Base-by-base conservation (phyloP, 2,329 filamentous ascomycete species). In the Chaetomium sp. region DNA sequence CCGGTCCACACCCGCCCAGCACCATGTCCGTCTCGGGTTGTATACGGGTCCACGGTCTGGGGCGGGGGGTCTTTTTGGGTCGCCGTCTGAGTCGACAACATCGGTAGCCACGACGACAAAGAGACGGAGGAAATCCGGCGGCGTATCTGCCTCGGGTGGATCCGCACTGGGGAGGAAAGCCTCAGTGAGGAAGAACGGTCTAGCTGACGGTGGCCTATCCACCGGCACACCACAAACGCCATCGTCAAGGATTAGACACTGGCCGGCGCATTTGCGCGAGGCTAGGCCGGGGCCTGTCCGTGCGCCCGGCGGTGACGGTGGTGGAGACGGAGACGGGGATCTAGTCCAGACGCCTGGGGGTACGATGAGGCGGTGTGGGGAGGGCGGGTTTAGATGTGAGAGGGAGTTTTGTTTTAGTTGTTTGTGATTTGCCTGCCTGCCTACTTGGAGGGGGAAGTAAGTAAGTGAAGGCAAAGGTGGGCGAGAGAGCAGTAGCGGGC, bases 381-480 rank as follows among this genome's bases (percentile, higher is more conserved):
- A 78, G 59, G 74, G 76, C 60, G 81, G 78, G 10, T 84, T 79
- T 64, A 70, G 69, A 12, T 85, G 82, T 58, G 76, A 75, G 3
- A 72, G 78, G 53, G 76, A 80, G 58, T 85, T 84, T 68, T 85
- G 82, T 67, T 83, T 86, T 61, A 74, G 72, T 8, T 85, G 82
- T 62, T 69, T 80, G 56, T 72, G 48, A 60, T 9, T 7, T 5
- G 14, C 10, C 11, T 19, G 14, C 19, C 35, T 19, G 19, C 11
- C 14, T 8, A 33, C 19, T 42, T 6, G 40, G 11, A 42, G 8
- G 40, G 12, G 12, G 12, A 14, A 11, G 9, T n/a, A 42, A n/a
- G 19, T 11, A 11, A 9, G 45, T 14, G 34, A 36, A 27, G 34
- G 45, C 36, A 37, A 27, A 27, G 19, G 3, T 27, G 19, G 19